Conservation (phyloP, 2,329 filamentous ascomycete genomes). For the Capronia americana region DNA sequence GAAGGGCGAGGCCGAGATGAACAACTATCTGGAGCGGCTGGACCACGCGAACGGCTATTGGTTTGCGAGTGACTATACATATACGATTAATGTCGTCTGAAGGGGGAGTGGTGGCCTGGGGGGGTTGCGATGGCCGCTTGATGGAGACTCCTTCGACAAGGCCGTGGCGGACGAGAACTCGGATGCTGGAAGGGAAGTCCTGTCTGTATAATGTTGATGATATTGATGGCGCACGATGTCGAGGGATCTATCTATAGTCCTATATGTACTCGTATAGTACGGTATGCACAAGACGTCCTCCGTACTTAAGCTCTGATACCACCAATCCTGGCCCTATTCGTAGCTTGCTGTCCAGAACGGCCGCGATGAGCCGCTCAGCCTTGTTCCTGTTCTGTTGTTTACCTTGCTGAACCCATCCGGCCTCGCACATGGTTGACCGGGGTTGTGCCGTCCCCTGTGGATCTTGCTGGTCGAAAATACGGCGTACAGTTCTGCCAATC, state of each 20-base stretch:
- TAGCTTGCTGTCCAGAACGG: not conserved
- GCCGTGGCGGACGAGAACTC: not conserved
- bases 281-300: not conserved
- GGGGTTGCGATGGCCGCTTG: too few relatives aligned
- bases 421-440: not conserved
- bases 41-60: slow-evolving; percentile 40
- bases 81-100: slow-evolving; percentile 40
- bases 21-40: slow-evolving; percentile 38
- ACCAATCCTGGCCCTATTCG: not conserved
- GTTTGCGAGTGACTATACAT: slow-evolving; percentile 41
- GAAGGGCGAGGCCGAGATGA: slow-evolving; percentile 39
- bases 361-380: not conserved
- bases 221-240: not conserved
- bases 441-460: not conserved
- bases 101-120: not conserved
- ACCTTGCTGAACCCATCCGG: not conserved
- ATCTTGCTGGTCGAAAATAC: not conserved
- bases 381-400: not conserved
- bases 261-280: not conserved
- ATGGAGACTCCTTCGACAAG: too few relatives aligned
- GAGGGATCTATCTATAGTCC: not conserved
- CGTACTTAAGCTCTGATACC: not conserved
- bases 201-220: slow-evolving; percentile 17
- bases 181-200: not conserved
- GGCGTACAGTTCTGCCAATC: slow-evolving; percentile 2